Conservation (phyloP, 306 rosid species). For the Inga leiocalycina region DNA sequence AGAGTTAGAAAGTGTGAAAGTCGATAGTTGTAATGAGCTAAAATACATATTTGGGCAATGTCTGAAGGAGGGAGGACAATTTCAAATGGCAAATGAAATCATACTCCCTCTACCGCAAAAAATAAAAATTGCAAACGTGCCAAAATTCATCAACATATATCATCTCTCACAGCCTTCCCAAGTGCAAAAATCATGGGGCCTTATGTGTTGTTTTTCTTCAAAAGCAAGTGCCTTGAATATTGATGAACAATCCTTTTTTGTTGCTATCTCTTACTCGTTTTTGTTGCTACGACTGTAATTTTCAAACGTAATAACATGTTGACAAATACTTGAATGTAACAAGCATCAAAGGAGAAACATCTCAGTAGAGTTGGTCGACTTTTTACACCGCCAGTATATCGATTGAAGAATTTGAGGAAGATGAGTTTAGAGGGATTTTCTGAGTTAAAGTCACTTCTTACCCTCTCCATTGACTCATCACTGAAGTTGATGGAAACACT, state of each 20-base stretch:
- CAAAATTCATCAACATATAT: neutral
- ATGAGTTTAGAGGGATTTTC: neutral
- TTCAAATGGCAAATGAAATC: neutral
- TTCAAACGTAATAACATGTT: no score
- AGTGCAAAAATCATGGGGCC: neutral
- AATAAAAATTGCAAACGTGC: neutral
- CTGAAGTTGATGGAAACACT: constrained; percentile 23
- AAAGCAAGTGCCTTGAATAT: neutral
- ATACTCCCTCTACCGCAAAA: neutral
- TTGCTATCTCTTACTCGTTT: neutral
- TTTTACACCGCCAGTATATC: neutral
- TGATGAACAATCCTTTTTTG: neutral
- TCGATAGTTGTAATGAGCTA: neutral
- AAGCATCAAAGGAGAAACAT: constrained; percentile 10
- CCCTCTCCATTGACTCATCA: constrained; percentile 9
- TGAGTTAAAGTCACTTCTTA: constrained; percentile 6
- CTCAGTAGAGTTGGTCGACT: neutral
- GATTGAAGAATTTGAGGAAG: neutral
- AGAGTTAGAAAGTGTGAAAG: constrained; percentile 13
- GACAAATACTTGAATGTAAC: no score
- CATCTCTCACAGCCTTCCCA: neutral
- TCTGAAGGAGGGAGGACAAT: neutral
- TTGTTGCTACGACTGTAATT: neutral
- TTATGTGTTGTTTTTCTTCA: neutral
- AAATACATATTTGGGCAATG: constrained; percentile 27